These are phyloP conservation scores for Aspergillus saccharolyticus DNA, from an alignment of 495 filamentous ascomycete species.

Conservation along the genomic window DNA sequence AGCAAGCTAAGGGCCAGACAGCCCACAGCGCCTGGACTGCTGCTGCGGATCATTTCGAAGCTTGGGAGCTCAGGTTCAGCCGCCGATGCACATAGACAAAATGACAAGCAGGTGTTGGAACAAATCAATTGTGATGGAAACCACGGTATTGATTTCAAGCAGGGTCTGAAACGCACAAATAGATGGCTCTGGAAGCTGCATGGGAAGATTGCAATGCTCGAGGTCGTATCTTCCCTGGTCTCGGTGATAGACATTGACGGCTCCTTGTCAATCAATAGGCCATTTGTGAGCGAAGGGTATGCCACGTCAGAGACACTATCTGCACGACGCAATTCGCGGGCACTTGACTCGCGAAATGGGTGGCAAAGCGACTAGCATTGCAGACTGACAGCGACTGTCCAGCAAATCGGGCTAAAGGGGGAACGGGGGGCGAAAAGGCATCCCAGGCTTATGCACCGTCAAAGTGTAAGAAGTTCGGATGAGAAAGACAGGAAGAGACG, in stretches of 20 bases:
- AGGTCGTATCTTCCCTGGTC: constrained; percentile 7
- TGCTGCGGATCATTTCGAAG: not conserved
- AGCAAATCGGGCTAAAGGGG: not conserved
- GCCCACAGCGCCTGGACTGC: not conserved
- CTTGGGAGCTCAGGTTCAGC: not conserved
- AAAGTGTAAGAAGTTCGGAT: constrained; percentile 12
- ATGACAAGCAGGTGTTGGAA: not conserved
- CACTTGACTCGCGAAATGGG: not conserved
- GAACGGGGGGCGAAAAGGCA: constrained; percentile 4
- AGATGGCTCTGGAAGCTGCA: not conserved
- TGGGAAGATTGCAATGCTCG: not conserved
- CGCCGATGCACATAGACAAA: not conserved
- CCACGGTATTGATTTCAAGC: not conserved
- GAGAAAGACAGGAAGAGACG: not conserved
- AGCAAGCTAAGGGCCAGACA: not conserved
- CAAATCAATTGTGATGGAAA: not conserved
- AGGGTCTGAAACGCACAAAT: not conserved
- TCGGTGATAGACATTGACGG: constrained; percentile 10
- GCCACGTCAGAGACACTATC: constrained; percentile 22
- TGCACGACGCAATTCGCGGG: not conserved
- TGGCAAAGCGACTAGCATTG: not conserved
- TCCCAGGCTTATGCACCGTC: constrained; percentile 4
- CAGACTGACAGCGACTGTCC: not conserved
- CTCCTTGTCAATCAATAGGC: constrained; percentile 10
- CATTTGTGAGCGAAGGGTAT: constrained; percentile 11